phyloP scores from a whole-genome alignment of 768 basidiomycete genomes.

The Lactifluus rugatus region DNA sequence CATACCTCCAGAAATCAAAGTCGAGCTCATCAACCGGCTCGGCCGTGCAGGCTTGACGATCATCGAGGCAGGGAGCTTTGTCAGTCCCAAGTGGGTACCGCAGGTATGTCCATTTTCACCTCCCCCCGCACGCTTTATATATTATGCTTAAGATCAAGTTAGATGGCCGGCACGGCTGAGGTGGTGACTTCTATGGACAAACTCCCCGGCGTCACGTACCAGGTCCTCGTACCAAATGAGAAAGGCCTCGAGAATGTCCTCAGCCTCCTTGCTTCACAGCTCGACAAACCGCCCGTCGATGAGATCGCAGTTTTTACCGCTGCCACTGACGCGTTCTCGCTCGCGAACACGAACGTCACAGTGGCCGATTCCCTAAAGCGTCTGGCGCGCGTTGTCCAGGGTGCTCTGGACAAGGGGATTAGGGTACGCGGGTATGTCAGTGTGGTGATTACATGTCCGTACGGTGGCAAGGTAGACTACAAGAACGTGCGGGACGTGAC shows the following conservation, averaged over 20 bases:
- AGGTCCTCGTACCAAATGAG: constrained; percentile 75
- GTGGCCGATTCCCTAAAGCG: constrained; percentile 59
- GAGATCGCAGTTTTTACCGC: constrained; percentile 88
- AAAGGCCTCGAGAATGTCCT: constrained; percentile 66
- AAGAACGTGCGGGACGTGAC: constrained; percentile 58
- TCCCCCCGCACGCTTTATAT: not conserved
- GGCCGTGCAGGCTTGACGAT: constrained; percentile 53
- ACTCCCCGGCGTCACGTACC: constrained; percentile 49
- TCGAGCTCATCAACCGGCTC: constrained; percentile 70
- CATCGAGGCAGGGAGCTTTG: constrained; percentile 85
- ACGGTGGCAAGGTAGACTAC: constrained; percentile 66
- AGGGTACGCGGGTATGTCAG: constrained; percentile 81
- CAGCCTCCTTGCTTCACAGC: constrained; percentile 36
- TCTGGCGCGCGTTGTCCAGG: constrained; percentile 49
- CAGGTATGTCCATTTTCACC: constrained; percentile 41
- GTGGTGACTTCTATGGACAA: constrained; percentile 53
- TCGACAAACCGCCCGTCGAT: constrained; percentile 46
- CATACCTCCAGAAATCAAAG: constrained; percentile 64
- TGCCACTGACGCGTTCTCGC: constrained; percentile 77
- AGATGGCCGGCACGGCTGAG: constrained; percentile 86
- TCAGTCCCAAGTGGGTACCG: constrained; percentile 89
- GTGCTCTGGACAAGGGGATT: constrained; percentile 52
- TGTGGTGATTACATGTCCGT: constrained; percentile 77
- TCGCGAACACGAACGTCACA: constrained; percentile 75
- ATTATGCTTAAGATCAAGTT: not conserved